phyloP scores from a whole-genome alignment of 2,329 filamentous ascomycete genomes.

The Colletotrichum falcatum region DNA sequence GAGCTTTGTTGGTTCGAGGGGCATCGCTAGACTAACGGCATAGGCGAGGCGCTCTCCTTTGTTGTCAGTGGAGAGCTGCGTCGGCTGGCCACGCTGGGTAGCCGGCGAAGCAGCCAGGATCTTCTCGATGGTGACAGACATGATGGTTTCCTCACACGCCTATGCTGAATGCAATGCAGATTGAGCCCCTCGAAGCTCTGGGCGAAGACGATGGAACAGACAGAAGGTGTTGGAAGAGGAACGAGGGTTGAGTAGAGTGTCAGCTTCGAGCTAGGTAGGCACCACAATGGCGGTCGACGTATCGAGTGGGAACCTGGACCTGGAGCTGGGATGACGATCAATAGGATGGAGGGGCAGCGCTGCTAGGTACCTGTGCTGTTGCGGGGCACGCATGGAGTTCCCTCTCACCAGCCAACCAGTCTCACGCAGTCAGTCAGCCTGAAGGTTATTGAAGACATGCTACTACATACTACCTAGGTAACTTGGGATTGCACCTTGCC shows the following conservation, averaged over 20 bases:
- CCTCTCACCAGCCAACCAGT: conserved; percentile 1
- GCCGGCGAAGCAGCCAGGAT: conserved; percentile 89
- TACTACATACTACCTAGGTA: no score
- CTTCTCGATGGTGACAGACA: conserved; percentile 70
- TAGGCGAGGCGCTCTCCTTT: conserved; percentile 95
- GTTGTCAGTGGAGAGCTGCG: conserved; percentile 86
- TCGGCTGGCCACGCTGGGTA: conserved; percentile 81
- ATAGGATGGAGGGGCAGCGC: conserved; percentile 37
- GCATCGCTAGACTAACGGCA: conserved; percentile 71
- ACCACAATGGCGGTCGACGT: conserved; percentile 38
- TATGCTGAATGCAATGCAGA: neutral
- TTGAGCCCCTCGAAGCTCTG: conserved; percentile 12
- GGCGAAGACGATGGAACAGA: neutral
- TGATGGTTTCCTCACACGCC: conserved; percentile 41
- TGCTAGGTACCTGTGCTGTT: conserved; percentile 24
- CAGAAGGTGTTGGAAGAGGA: conserved; percentile 8
- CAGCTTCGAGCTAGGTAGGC: conserved; percentile 33
- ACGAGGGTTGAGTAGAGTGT: conserved; percentile 11
- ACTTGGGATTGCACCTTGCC: no score
- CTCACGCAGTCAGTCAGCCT: neutral
- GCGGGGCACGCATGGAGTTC: conserved; percentile 41
- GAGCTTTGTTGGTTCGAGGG: neutral
- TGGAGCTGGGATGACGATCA: conserved; percentile 29
- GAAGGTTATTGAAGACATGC: neutral
- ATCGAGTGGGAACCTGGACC: conserved; percentile 33